Evolutionary conservation across 768 basidiomycete genomes (phyloP), one percentile per base, ranked within the genome.

Genomic region (Serendipita vermifera): DNA sequence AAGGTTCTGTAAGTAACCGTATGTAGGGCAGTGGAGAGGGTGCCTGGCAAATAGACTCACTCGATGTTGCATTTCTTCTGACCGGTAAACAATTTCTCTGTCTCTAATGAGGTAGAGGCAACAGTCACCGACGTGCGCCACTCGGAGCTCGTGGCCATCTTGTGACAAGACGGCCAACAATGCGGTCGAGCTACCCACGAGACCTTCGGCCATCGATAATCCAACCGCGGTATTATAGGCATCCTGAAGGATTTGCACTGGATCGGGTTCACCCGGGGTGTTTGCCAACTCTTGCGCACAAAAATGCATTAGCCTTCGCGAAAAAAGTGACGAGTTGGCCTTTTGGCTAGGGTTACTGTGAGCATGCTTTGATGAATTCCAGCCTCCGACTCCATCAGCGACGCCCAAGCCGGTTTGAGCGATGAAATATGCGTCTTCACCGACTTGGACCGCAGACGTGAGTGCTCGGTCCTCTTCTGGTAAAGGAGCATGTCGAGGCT

Each of bases 321-420:
- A 66, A 65, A 73, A 73, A 46, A 71, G 62, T 1, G 72, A 71
- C 0, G 73, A 70, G 64, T 74, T 71, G 72, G 0, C 83, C 76
- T 51, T 72, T 72, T 1, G 77, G 66, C 13, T 75, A 71, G 27
- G 69, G 69, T 20, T 70, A 70, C 27, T 51, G 27, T 51, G 46
- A 31, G 46, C 46, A 32, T 66, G 67, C 57, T 63, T 74, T 33
- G 67, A 64, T 57, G 72, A 68, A 5, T 82, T 76, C 92, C 91
- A 96, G 0, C 92, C 92, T 0, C 93, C 93, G 0, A 97, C 93
- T 29, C 93, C 93, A 65, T 97, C 93, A 3, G 92, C 89, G 6
- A 98, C 84, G 15, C 93, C 93, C 74, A 98, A 83, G 4, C 89
- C 87, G 64, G 91, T 86, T 57, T 82, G 77, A 3, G 79, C 72